Evolutionary conservation across 2,329 filamentous ascomycete genomes (phyloP), one percentile per base, ranked within the genome.

Genomic region (Scedosporium dehoogii): DNA sequence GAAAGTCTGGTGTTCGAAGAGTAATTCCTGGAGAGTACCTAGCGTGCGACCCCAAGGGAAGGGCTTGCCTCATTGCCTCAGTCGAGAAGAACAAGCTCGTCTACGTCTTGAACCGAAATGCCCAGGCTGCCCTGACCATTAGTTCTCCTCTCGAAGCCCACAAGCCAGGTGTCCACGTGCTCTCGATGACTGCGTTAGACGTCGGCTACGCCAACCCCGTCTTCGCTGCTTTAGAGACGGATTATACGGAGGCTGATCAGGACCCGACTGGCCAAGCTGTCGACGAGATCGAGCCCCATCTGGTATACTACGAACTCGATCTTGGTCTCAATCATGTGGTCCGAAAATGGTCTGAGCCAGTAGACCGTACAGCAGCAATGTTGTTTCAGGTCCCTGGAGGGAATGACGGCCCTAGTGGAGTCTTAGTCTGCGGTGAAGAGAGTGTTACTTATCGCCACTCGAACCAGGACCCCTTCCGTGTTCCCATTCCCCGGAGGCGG

Each of bases 21-120:
- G 93, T 97, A 44, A 85, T 99, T 55, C 94, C 96, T 2, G 94
- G 96, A 64, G 92, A 99, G 74, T 99, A 97, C 71, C 84, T 99
- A 29, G 94, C 93, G 6, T 91, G 91, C 60, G 94, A 99, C 71
- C 94, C 94, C 29, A 96, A 96, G 75, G 94, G 94, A 62, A 86
- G 94, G 78, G 96, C 96, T 62, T 96, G 93, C 72, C 82, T 99
- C 72, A 90, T 97, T 65, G 92, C 94, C 9, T 93, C 92, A 4
- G 83, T 93, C 62, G 96, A 99, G 78, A 99, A 99, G 83, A 99
- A 97, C 79, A 99, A 99, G 79, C 88, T 99, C 63, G 94, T 99
- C 68, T 99, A 99, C 76, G 93, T 99, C 70, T 82, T 99, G 68
- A 97, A 97, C 75, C 88, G 96, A 67, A 96, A 96, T 76, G 85